Evolutionary conservation across 2,329 filamentous ascomycete species (phyloP).

Genomic region (Simplicillium sp.): DNA sequence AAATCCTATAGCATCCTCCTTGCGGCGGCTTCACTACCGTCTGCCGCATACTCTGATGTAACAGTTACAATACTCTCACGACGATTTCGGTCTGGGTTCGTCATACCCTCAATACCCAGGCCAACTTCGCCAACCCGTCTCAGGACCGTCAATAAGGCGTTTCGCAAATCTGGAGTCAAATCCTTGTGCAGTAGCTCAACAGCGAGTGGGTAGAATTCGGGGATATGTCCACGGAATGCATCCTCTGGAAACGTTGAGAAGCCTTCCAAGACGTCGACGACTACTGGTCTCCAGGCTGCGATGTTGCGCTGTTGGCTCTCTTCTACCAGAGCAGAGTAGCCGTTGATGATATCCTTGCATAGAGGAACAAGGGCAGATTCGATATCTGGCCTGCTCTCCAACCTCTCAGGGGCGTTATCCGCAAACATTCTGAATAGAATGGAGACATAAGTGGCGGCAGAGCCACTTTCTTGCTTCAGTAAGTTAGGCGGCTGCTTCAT

Average conservation of each 20-base stretch:
- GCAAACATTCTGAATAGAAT: constrained; percentile 98
- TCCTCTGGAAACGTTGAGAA: constrained; percentile 74
- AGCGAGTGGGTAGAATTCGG: constrained; percentile 76
- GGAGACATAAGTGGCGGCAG: constrained; percentile 86
- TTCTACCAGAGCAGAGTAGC: constrained; percentile 80
- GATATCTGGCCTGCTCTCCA: constrained; percentile 69
- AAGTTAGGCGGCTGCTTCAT: constrained; percentile 99
- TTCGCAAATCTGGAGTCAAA: constrained; percentile 67
- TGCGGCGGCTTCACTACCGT: constrained; percentile 21
- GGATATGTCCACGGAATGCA: constrained; percentile 71
- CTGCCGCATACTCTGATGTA: constrained; percentile 16
- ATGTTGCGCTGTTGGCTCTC: constrained; percentile 97
- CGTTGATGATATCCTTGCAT: constrained; percentile 85
- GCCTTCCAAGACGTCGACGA: constrained; percentile 92
- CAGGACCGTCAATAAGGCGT: constrained; percentile 68
- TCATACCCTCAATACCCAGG: constrained; percentile 46
- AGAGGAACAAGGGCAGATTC: constrained; percentile 89
- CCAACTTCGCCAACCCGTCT: constrained; percentile 74
- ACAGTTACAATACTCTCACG: constrained; percentile 31
- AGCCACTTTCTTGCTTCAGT: constrained; percentile 90
- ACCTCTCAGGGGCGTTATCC: constrained; percentile 74
- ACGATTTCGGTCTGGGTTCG: constrained; percentile 20
- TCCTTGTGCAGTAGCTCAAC: constrained; percentile 79
- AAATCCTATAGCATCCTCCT: constrained; percentile 22
- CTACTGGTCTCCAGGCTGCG: constrained; percentile 91